Conservation (phyloP, 192 early-diverging fungal genomes). For the Chytriomyces confervae region DNA sequence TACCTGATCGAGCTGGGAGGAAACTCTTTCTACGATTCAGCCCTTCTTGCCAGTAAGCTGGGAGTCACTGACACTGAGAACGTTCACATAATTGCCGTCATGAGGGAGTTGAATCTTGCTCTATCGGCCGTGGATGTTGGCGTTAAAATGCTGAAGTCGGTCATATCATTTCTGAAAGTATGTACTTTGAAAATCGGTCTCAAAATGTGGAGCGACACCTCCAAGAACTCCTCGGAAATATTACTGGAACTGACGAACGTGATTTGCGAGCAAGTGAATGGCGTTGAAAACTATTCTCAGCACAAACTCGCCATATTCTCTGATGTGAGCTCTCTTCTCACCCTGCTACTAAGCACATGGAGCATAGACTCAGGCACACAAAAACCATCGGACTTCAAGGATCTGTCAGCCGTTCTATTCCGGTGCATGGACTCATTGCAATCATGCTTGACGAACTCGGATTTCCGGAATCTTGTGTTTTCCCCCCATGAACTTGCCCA, state of each 20-base stretch:
- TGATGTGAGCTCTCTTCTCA: slow-evolving; percentile 17
- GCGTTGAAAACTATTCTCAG: slow-evolving; percentile 1
- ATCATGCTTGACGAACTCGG: slow-evolving; percentile 1
- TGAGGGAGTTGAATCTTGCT: slow-evolving; percentile 26
- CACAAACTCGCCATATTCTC: slow-evolving; percentile 4
- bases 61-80: slow-evolving; percentile 1
- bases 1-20: slow-evolving; percentile 32
- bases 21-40: slow-evolving; percentile 37
- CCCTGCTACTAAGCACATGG: slow-evolving; percentile 13
- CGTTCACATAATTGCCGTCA: not conserved
- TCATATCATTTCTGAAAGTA: slow-evolving; percentile 40
- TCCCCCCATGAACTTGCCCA: slow-evolving; percentile 2
- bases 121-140: slow-evolving; percentile 39
- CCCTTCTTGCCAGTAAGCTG: slow-evolving; percentile 32
- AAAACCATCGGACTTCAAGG: not conserved
- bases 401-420: not conserved
- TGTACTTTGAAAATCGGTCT: slow-evolving; percentile 16
- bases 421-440: not conserved
- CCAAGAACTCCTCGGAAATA: not conserved
- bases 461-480: slow-evolving; percentile 24
- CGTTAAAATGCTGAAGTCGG: slow-evolving; percentile 26
- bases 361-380: not conserved
- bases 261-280: slow-evolving; percentile 10
- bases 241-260: not conserved
- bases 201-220: not conserved